Evolutionary conservation across 805 yeast species (phyloP), one percentile per base, ranked within the genome.

Genomic region (Candida broadrunensis): DNA sequence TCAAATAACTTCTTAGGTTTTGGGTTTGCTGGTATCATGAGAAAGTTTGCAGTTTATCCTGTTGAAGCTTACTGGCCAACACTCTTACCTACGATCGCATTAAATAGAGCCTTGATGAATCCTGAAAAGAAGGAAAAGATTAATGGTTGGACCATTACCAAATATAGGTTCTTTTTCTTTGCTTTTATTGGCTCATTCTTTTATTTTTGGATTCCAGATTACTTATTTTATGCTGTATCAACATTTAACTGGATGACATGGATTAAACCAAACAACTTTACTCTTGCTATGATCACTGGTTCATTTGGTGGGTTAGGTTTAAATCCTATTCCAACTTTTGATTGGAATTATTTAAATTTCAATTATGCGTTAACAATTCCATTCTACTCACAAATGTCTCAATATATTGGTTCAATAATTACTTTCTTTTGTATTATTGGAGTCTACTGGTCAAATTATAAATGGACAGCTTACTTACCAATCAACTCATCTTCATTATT

Each of bases 171-270:
- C 42, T 57, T 57, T 44, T 43, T 38, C 21, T 40, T 46, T 24
- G 24, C 39, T 2, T 47, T 50, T n/a, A 35, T 25, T 18, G 43
- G 37, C 12, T 67, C 72, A 38, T 73, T 72, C 43, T 4, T 60
- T 16, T 73, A 64, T 50, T 65, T 60, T 48, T 73, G 78, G 78
- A 14, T 73, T 16, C 78, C 78, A 30, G 51, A 65, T 41, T 72
- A 65, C 44, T 31, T 72, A 9, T 70, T 72, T 48, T 42, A 49
- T 13, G 73, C 73, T 3, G 50, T 73, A 5, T 68, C 72, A 8
- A 51, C 60, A 4, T 73, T 73, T 58, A 67, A 70, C 49, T 80
- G 84, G 85, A 65, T 75, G 49, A 67, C 76, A 3, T 80, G 83
- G 83, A 78, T 78, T 36, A 57, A 60, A 3, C 83, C 81, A 15